These are phyloP conservation scores for Saccharomycopsis vini DNA, from an alignment of 805 yeast species.

Conservation along the genomic window DNA sequence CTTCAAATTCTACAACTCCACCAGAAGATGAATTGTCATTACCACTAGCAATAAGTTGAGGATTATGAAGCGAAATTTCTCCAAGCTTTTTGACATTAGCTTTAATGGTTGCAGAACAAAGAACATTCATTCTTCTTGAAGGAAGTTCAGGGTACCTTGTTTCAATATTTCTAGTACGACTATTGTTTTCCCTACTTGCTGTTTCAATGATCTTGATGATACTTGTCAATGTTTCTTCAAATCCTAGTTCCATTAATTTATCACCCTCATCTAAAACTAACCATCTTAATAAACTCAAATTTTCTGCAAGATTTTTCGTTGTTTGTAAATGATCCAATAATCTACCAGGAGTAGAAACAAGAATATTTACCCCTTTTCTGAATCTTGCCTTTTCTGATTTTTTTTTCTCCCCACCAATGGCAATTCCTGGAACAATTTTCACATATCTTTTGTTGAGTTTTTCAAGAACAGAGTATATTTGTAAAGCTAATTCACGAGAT, in stretches of 20 bases:
- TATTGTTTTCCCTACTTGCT: conserved; percentile 17
- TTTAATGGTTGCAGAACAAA: conserved; percentile 93
- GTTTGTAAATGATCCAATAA: conserved; percentile 89
- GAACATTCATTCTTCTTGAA: conserved; percentile 56
- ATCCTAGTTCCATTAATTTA: conserved; percentile 88
- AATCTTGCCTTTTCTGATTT: conserved; percentile 93
- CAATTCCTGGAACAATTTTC: conserved; percentile 88
- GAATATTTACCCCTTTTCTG: conserved; percentile 88
- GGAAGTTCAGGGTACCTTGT: conserved; percentile 53
- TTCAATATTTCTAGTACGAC: conserved; percentile 20
- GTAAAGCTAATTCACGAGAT: conserved; percentile 89
- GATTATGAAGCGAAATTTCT: conserved; percentile 61
- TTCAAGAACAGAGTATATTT: conserved; percentile 76
- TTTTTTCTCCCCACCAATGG: conserved; percentile 97
- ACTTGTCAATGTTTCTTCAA: conserved; percentile 70
- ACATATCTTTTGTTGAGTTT: conserved; percentile 67
- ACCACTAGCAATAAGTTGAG: conserved; percentile 52
- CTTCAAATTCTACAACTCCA: conserved; percentile 24
- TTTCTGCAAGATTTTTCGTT: conserved; percentile 60
- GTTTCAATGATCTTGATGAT: conserved; percentile 19
- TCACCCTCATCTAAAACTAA: conserved; percentile 97
- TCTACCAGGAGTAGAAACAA: conserved; percentile 98
- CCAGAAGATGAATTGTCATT: conserved; percentile 19
- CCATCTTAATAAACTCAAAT: conserved; percentile 65
- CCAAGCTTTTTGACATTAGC: conserved; percentile 74